Evolutionary conservation across 352 stramenopile genomes (phyloP), one percentile per base, ranked within the genome.

Genomic region (Globisporangium spinosum): DNA sequence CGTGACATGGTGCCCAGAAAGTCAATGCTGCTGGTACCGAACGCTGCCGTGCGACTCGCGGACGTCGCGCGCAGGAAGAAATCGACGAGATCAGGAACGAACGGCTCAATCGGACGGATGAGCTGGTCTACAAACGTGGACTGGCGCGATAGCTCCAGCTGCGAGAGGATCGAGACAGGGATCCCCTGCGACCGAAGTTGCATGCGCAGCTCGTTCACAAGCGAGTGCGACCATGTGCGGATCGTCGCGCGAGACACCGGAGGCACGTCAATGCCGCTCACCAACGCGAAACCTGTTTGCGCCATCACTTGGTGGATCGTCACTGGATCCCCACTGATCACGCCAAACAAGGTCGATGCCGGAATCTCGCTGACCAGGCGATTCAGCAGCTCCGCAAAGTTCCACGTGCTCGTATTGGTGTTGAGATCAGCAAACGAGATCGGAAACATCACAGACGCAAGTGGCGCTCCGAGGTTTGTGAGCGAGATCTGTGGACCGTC

Each of bases 241-340:
- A 90, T 85, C 32, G 64, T 79, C 23, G 79, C 70, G 12, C 82
- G 77, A 7, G 79, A 81, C 13, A 90, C 76, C n/a, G 76, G 71
- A n/a, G 84, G 84, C 10, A 92, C 65, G 65, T 90, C 80, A 17
- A 83, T 62, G 6, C 84, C 84, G 43, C 82, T 88, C 23, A 87
- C 75, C n/a, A 92, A 64, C 54, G 76, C 80, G 55, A 80, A 80
- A 0, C 84, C 84, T 25, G 89, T 69, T 35, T 83, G 82, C 8
- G 77, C 79, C 56, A 92, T 70, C 45, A 92, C 51, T 9, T 82
- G 71, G 53, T 89, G 82, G 10, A 92, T 66, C 25, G 81, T 77
- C n/a, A 68, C 75, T 1, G 75, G 65, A 29, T 89, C 72, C 2
- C 77, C 81, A 2, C 65, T 68, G n/a, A 92, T 23, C 34, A 90